Evolutionary conservation across 495 filamentous ascomycete species (phyloP), one percentile per base, ranked within the genome.

Genomic region (Xylaria sp.): DNA sequence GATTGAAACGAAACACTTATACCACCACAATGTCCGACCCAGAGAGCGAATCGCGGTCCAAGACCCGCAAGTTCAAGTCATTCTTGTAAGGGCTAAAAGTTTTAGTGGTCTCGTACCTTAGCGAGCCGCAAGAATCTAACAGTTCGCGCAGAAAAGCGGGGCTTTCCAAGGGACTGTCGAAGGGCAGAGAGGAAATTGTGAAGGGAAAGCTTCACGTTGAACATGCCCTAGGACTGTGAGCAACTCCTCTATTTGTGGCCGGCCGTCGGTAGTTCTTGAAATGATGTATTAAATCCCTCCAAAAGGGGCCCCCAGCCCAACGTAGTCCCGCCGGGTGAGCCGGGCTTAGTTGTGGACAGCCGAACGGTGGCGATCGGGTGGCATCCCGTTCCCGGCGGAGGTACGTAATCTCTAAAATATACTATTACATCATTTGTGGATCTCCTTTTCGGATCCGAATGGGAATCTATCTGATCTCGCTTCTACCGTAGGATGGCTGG

Each of bases 351-450:
- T 68, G 74, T 62, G 12, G 73, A 72, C 8, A 71, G 71, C 12
- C 80, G 83, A 3, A 70, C 72, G 9, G 83, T 85, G 29, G 69
- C 77, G 21, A 81, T 85, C 67, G 84, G 83, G 3, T 85, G 84
- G 84, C 84, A 85, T 69, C 83, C 84, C 1, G 83, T 85, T 14
- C 79, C 77, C 19, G 84, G 83, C 6, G 83, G 81, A 26, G n/a
- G n/a, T n/a, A n/a, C n/a, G n/a, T n/a, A n/a, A n/a, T n/a, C n/a
- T n/a, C n/a, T n/a, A n/a, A n/a, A n/a, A n/a, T n/a, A n/a, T n/a
- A n/a, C n/a, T n/a, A n/a, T n/a, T n/a, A n/a, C n/a, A n/a, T n/a
- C n/a, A n/a, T n/a, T n/a, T n/a, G n/a, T n/a, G n/a, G n/a, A n/a
- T n/a, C n/a, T n/a, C n/a, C n/a, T n/a, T n/a, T n/a, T n/a, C n/a